Base-by-base conservation (phyloP, 2,329 filamentous ascomycete species). In the Venturia pyrina region DNA sequence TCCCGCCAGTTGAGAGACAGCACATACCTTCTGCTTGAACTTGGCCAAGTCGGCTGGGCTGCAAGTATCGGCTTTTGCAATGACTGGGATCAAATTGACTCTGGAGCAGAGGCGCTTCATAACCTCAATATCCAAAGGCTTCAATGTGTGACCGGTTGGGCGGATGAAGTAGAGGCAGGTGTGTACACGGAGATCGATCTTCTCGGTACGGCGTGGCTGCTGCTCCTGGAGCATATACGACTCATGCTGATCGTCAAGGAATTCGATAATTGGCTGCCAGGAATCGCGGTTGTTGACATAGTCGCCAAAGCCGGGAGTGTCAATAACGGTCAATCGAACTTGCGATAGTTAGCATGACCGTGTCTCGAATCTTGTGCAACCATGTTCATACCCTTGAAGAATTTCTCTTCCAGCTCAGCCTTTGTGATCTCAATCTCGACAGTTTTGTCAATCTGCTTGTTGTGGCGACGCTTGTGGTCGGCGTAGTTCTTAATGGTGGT, bases 401-500 rank as follows among this genome's bases (percentile, higher is more conserved):
- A 99, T 84, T 99, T 99, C 89, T 99, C 95, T 82, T 99, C 95
- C 70, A 99, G 83, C 83, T 99, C 95, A 67, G 95, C 95, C 86
- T 99, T 99, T 79, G 95, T 99, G 77, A 99, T 99, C 81, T 99
- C 95, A 73, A 99, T 99, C 83, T 99, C 96, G 70, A 99, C 95
- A 13, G 95, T 99, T 87, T 98, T 98, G 83, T 99, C 95, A 72
- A 98, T 87, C 84, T 99, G 95, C 87, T 99, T 99, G 82, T 95
- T 91, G 81, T 99, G 95, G 76, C 95, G 91, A 80, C 92, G 90
- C 86, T 96, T 96, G 87, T 99, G 93, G 81, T 99, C 95, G 85
- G 95, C 95, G 80, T 99, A 99, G 86, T 98, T 99, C 86, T 99
- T 99, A 87, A 99, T 99, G 74, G 95, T 99, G 71, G 96, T 99